Percentiles rank a stretch among this genome's conserved stretches.
Conservation (phyloP, 2,329 filamentous ascomycete species). For the Sphaerulina populicola region DNA sequence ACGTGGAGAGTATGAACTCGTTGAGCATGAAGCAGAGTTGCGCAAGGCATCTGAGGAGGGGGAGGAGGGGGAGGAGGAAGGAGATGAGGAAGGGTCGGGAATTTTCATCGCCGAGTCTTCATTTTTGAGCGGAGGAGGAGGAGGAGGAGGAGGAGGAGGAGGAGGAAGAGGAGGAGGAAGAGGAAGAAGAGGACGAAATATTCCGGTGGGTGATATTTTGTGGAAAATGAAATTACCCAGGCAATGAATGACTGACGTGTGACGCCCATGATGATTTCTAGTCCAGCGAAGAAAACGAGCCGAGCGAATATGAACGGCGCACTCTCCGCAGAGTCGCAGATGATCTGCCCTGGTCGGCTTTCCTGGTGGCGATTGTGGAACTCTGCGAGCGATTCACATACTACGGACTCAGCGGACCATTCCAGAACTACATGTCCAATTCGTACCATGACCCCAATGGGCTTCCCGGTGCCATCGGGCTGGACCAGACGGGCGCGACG, state of each 20-base stretch:
- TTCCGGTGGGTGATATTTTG: too few relatives aligned
- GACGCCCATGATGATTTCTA: neutral
- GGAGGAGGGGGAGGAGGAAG: too few relatives aligned
- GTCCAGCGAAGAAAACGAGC: slow-evolving; percentile 18
- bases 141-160: too few relatives aligned
- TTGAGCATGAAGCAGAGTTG: slow-evolving; percentile 1
- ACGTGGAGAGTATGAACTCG: slow-evolving; percentile 18
- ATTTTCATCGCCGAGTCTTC: too few relatives aligned
- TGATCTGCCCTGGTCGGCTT: slow-evolving; percentile 34
- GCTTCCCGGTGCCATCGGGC: slow-evolving; percentile 25
- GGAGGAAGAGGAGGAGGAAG: too few relatives aligned
- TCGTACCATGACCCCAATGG: slow-evolving; percentile 34
- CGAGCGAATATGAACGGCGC: slow-evolving; percentile 37
- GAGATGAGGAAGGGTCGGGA: too few relatives aligned
- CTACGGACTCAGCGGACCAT: slow-evolving; percentile 28
- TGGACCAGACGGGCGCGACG: slow-evolving; percentile 36
- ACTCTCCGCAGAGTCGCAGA: slow-evolving; percentile 40
- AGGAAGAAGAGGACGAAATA: too few relatives aligned
- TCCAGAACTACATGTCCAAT: slow-evolving; percentile 43
- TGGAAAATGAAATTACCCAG: too few relatives aligned
- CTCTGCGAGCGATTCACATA: slow-evolving; percentile 25
- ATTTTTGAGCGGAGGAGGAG: too few relatives aligned
- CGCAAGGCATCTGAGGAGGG: neutral
- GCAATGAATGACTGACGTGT: neutral
- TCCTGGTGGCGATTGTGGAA: slow-evolving; percentile 20